phyloP scores from a whole-genome alignment of 2,329 filamentous ascomycete species.

The Ascosphaera apis region DNA sequence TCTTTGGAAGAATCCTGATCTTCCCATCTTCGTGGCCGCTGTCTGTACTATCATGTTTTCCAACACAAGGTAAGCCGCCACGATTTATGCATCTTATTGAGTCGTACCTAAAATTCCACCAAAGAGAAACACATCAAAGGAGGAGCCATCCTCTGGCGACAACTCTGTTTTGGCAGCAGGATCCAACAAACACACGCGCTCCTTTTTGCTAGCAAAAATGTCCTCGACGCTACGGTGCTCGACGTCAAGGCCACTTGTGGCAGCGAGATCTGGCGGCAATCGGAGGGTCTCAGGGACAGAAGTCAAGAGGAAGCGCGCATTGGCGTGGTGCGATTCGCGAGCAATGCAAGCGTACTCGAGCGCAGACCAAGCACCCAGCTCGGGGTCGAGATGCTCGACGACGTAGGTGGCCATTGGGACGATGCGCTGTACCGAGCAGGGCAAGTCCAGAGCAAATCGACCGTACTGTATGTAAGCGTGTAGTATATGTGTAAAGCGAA shows the following conservation, averaged over 20 bases:
- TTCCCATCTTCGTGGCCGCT: not conserved
- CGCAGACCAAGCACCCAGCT: constrained; percentile 82
- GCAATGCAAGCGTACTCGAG: constrained; percentile 83
- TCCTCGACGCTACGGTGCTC: constrained; percentile 63
- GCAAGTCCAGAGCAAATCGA: no score
- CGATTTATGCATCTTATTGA: no score
- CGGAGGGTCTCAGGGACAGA: constrained; percentile 48
- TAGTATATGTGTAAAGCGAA: no score
- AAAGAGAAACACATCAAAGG: constrained; percentile 82
- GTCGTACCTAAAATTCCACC: constrained; percentile 76
- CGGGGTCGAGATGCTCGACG: constrained; percentile 88
- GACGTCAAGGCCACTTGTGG: constrained; percentile 35
- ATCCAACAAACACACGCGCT: constrained; percentile 69
- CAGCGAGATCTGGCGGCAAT: constrained; percentile 35
- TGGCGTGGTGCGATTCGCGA: constrained; percentile 45
- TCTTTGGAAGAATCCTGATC: constrained; percentile 5
- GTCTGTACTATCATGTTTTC: no score
- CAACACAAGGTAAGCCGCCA: no score
- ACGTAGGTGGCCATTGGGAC: constrained; percentile 39
- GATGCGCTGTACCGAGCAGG: no score
- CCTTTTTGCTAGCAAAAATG: constrained; percentile 49
- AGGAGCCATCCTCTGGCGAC: constrained; percentile 55
- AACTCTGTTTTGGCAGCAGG: constrained; percentile 64
- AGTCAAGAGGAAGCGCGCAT: constrained; percentile 55
- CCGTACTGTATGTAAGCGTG: no score